phyloP scores from a whole-genome alignment of 2,329 filamentous ascomycete species.

The Ascocoryne sarcoides region DNA sequence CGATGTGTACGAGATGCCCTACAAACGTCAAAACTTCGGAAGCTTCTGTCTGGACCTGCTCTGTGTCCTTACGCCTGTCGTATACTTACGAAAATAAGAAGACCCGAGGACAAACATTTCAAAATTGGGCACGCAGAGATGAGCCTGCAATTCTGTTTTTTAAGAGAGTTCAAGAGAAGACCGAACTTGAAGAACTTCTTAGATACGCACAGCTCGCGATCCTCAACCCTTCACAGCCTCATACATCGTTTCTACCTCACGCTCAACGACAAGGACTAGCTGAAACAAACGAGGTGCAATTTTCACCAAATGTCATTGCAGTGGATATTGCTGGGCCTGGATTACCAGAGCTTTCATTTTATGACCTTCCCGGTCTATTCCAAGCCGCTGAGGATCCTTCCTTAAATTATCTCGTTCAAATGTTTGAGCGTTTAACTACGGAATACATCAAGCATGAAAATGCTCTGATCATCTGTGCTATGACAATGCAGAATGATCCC shows the following conservation, averaged over 20 bases:
- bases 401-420: slow-evolving; percentile 55
- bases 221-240: slow-evolving; percentile 54
- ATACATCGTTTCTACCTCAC: slow-evolving; percentile 34
- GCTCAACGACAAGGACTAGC: slow-evolving; percentile 28
- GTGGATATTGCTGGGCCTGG: slow-evolving; percentile 65
- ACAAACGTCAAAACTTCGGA: slow-evolving; percentile 62
- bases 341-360: slow-evolving; percentile 70
- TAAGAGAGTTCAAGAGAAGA: slow-evolving; percentile 50
- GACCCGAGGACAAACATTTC: slow-evolving; percentile 19
- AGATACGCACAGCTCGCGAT: slow-evolving; percentile 70
- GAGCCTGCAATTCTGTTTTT: slow-evolving; percentile 45
- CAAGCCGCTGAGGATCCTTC: slow-evolving; percentile 54
- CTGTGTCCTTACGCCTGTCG: slow-evolving; percentile 48
- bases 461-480: slow-evolving; percentile 68
- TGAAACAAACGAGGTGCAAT: slow-evolving; percentile 44
- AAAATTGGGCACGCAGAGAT: slow-evolving; percentile 12
- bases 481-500: slow-evolving; percentile 70
- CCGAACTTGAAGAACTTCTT: slow-evolving; percentile 58
- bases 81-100: slow-evolving; percentile 49
- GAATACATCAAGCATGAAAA: slow-evolving; percentile 61
- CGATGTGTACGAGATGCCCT: slow-evolving; percentile 73
- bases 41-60: slow-evolving; percentile 57
- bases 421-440: slow-evolving; percentile 62
- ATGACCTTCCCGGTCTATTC: slow-evolving; percentile 78
- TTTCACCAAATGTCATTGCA: slow-evolving; percentile 73